A percentile compares a stretch with the other conserved stretches of the same genome.
phyloP scores from a whole-genome alignment of 164 flowering plant genomes.

The Macadamia tetraphylla region DNA sequence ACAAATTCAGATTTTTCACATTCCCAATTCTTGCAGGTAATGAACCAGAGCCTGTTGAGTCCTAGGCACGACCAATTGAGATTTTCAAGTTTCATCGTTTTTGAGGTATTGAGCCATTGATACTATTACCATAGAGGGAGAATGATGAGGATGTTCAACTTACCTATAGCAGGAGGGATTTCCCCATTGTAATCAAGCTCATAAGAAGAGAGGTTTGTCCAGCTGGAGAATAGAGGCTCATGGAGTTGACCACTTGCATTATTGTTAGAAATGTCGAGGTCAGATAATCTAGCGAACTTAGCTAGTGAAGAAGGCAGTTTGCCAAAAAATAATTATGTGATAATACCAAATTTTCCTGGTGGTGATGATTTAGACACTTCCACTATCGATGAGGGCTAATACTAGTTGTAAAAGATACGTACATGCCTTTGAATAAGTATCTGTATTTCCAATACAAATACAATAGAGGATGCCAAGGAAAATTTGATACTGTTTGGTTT shows the following conservation, averaged over 20 bases:
- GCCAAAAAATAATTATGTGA: neutral
- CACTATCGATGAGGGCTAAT: no score
- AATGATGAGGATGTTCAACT: neutral
- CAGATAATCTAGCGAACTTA: neutral
- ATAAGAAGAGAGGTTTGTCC: neutral
- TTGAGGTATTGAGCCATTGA: neutral
- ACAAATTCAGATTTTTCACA: neutral
- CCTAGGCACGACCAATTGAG: neutral
- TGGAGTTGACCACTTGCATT: neutral
- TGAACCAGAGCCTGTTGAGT: neutral
- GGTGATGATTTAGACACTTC: no score
- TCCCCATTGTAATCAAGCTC: neutral
- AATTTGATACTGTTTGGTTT: no score
- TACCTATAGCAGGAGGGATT: neutral
- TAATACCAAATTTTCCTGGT: neutral
- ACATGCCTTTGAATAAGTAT: no score
- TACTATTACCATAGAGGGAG: conserved; percentile 9
- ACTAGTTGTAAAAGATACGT: no score
- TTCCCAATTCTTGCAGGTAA: neutral
- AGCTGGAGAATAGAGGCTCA: neutral
- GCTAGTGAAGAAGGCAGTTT: neutral
- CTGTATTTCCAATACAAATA: no score
- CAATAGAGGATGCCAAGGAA: no score
- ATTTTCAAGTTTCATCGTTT: neutral
- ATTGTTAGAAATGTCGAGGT: neutral